Conservation (phyloP, 2,329 filamentous ascomycete genomes). For the Truncatella angustata region DNA sequence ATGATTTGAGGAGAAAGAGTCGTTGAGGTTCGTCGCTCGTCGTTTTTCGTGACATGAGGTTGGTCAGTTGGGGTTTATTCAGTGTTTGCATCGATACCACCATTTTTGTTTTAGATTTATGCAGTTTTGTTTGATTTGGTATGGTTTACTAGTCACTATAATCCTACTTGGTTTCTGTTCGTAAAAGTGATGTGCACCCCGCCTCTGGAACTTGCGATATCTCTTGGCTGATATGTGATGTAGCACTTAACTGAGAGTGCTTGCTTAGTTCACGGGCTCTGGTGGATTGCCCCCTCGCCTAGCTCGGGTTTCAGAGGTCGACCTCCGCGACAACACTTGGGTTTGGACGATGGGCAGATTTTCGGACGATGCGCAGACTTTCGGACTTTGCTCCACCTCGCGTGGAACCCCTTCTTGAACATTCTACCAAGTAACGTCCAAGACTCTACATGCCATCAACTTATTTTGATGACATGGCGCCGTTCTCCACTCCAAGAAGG, state of each 20-base stretch:
- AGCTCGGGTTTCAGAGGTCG: conserved; percentile 9
- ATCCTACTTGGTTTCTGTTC: background rate
- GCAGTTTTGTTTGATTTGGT: background rate
- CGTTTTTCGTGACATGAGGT: background rate
- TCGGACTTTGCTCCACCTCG: too few species aligned
- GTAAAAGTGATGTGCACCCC: background rate
- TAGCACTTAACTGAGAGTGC: too few species aligned
- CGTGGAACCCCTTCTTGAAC: too few species aligned
- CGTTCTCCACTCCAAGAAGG: too few species aligned
- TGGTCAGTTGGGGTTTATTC: background rate
- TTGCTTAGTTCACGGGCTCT: too few species aligned
- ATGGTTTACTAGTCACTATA: background rate
- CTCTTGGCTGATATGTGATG: background rate
- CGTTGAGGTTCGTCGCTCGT: background rate
- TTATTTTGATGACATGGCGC: too few species aligned
- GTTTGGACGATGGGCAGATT: too few species aligned
- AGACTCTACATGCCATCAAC: too few species aligned
- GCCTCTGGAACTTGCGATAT: background rate
- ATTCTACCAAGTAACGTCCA: too few species aligned
- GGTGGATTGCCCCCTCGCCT: background rate
- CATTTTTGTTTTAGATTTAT: background rate
- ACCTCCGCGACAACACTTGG: conserved; percentile 12
- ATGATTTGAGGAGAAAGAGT: conserved; percentile 12
- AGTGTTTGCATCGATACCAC: background rate
- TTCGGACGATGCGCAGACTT: too few species aligned